These are phyloP conservation scores for Phyllosticta paracitricarpa DNA, from an alignment of 2,329 filamentous ascomycete species.

Conservation along the genomic window DNA sequence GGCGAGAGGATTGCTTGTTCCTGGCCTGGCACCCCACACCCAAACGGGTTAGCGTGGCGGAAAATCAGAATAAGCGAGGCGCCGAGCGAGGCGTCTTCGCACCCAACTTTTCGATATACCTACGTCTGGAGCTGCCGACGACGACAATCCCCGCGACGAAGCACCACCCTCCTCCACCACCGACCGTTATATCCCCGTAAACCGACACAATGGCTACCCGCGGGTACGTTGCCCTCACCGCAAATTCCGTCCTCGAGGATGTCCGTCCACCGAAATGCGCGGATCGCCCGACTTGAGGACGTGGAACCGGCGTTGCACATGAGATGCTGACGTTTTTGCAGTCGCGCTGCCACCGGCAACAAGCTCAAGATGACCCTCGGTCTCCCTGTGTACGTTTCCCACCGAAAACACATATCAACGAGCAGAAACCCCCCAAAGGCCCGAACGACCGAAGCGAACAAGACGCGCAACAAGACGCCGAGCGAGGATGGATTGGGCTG, in stretches of 20 bases:
- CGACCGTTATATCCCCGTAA: not conserved
- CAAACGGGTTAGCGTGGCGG: not conserved
- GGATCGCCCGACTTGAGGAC: not conserved
- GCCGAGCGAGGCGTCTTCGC: not conserved
- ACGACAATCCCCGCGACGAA: not conserved
- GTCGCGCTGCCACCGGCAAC: constrained; percentile 86
- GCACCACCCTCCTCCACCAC: not conserved
- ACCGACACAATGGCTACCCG: not conserved
- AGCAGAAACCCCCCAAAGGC: constrained; percentile 14
- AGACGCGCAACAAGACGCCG: constrained; percentile 6
- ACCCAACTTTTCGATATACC: not conserved
- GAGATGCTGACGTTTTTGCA: constrained; percentile 26
- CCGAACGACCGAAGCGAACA: not conserved
- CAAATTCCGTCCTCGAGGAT: not conserved
- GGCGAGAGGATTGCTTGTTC: not conserved
- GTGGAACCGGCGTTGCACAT: not conserved
- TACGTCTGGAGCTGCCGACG: not conserved
- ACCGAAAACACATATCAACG: not conserved
- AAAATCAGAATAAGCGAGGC: not conserved
- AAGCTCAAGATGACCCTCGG: constrained; percentile 99
- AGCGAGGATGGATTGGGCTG: constrained; percentile 12
- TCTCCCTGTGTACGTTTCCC: constrained; percentile 88
- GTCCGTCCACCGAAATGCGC: not conserved
- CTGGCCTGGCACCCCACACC: not conserved
- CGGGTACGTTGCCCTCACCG: not conserved